Base-by-base conservation (phyloP, 257 asterid genomes). In the Nicotiana sylvestris region DNA sequence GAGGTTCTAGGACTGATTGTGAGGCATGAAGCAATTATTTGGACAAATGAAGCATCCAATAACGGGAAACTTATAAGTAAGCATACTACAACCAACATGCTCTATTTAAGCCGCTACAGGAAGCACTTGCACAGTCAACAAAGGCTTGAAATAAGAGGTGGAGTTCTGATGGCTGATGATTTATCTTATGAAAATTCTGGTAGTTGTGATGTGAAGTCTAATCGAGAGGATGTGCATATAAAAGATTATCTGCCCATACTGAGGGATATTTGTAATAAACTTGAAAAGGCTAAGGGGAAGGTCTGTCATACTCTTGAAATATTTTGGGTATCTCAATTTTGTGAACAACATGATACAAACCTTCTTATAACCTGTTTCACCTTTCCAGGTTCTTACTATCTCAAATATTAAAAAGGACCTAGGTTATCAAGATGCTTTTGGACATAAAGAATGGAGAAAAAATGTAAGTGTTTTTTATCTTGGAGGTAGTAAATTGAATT, bases 391-490 rank as follows among this genome's bases (percentile, higher is more conserved):
- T 90, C 89, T 92, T 85, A 90, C 91, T 84, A 91, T 92, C 83
- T 91, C 97, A 27, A 97, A 91, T 91, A 84, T 95, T 67, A 95
- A 93, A 87, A 85, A 80, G 35, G 95, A 89, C 87, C 98, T 93
- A 78, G 97, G 94, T 83, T 95, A 95, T 88, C 92, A 84, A 82
- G 91, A 88, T 84, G 10, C 77, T 33, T 9, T 72, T 77, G 97
- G 98, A 82, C 98, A 95, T 82, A 89, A 91, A 88, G 86, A 90
- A 83, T 95, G 99, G 99, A 91, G 21, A 57, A 57, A 57, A 16
- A 53, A 53, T 11, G 62, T 57, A 57, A 17, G 62, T 57, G 10
- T 17, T 57, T 57, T 4, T 57, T 17, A 57, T 17, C 18, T 13
- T 11, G 17, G 58, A 53, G 15, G 18, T 4, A 53, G 16, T 53